Percentiles rank a stretch among this genome's conserved stretches.
Conservation (phyloP, 371 early-diverging fungal species). For the Scutellospora calospora region DNA sequence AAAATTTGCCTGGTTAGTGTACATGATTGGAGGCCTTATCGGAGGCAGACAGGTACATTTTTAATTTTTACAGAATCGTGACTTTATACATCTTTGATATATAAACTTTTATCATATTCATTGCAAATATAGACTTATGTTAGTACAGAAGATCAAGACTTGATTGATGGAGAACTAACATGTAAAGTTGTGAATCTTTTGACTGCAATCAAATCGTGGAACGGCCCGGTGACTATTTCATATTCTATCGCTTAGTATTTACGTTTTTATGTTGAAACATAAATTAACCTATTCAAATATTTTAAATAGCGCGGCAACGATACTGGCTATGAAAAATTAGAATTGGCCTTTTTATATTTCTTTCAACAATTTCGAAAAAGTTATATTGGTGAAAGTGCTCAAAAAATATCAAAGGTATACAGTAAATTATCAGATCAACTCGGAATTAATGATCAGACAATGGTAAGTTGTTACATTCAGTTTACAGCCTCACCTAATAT, state of each 20-base stretch:
- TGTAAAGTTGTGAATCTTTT: slow-evolving; percentile 67
- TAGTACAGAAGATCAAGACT: slow-evolving; percentile 70
- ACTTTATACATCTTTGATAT: slow-evolving; percentile 13
- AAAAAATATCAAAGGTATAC: slow-evolving; percentile 66
- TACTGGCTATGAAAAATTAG: slow-evolving; percentile 66
- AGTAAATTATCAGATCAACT: slow-evolving; percentile 60
- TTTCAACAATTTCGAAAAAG: slow-evolving; percentile 78
- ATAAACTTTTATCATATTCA: background rate
- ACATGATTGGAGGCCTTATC: slow-evolving; percentile 76
- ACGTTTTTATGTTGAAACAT: background rate
- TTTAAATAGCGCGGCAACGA: slow-evolving; percentile 56
- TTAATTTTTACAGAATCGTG: background rate
- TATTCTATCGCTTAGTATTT: background rate
- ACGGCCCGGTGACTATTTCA: background rate
- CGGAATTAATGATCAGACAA: slow-evolving; percentile 64
- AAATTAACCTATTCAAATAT: slow-evolving; percentile 44
- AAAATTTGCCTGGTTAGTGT: slow-evolving; percentile 86
- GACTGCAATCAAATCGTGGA: slow-evolving; percentile 60
- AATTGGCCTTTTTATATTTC: slow-evolving; percentile 81
- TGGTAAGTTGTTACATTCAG: slow-evolving; percentile 35
- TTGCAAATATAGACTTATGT: slow-evolving; percentile 58
- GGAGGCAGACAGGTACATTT: slow-evolving; percentile 69
- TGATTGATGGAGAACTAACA: slow-evolving; percentile 71
- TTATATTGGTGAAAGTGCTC: slow-evolving; percentile 75
- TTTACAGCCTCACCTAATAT: background rate